These are phyloP conservation scores for Candida peoriensis DNA, from an alignment of 805 yeast genomes.

Conservation along the genomic window DNA sequence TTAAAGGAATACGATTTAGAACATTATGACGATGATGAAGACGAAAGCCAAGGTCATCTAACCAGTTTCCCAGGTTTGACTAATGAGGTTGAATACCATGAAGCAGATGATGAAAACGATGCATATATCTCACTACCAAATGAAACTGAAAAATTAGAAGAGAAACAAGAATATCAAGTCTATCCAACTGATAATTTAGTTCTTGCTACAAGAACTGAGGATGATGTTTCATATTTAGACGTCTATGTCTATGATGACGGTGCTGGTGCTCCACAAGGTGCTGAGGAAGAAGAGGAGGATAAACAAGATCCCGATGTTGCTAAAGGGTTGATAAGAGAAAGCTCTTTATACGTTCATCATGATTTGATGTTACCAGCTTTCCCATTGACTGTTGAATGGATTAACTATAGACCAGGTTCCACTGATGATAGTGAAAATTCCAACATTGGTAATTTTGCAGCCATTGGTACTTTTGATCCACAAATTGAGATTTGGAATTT, in stretches of 20 bases:
- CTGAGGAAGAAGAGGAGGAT: conserved; percentile 62
- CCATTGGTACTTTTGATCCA: conserved; percentile 96
- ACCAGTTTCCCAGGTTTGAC: conserved; percentile 70
- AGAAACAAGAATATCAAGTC: conserved; percentile 77
- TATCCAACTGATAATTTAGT: conserved; percentile 87
- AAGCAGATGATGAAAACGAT: conserved; percentile 37
- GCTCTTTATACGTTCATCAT: conserved; percentile 86
- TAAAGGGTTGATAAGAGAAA: conserved; percentile 65
- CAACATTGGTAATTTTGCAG: conserved; percentile 84
- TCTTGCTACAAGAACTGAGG: conserved; percentile 92
- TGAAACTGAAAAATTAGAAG: conserved; percentile 61
- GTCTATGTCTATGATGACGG: conserved; percentile 94
- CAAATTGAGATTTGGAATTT: conserved; percentile 96
- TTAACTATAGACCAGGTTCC: conserved; percentile 58
- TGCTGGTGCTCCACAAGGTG: conserved; percentile 72
- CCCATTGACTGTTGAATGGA: conserved; percentile 96
- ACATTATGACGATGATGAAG: conserved; percentile 69
- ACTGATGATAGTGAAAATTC: conserved; percentile 35
- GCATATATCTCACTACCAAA: conserved; percentile 42
- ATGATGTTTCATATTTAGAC: conserved; percentile 86
- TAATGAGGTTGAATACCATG: conserved; percentile 56
- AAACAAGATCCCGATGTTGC: conserved; percentile 68
- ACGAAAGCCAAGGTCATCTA: conserved; percentile 51
- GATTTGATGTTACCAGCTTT: conserved; percentile 96
- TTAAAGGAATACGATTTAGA: conserved; percentile 85